Evolutionary conservation across 345 rosid genomes (phyloP), one percentile per base, ranked within the genome.

Genomic region (Salix arbutifolia): DNA sequence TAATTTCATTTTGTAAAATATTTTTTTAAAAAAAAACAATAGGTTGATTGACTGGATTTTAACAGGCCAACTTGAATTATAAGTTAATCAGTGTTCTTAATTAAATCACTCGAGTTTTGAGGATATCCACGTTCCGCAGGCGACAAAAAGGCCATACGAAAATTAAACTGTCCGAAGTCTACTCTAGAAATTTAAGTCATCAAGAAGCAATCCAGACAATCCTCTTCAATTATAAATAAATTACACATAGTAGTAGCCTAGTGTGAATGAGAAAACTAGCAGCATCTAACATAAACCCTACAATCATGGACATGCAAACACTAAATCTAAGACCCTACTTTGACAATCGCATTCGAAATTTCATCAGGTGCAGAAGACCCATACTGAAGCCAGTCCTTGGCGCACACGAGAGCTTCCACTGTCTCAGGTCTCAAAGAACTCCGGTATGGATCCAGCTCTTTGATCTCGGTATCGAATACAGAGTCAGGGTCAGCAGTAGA

Each of bases 391-490:
- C 99, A 95, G 37, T 93, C 96, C 91, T 88, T 95, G 18, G 93
- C 92, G 37, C 99, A 95, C n/a, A 95, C 82, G 65, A 93, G 88
- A 65, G 97, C 97, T 81, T 95, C 97, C 73, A 95, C 88, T 0
- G 97, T 93, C 80, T 95, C 97, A 1, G 96, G 97, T 70, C 97
- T 81, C 82, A 91, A 81, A 6, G 94, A 88, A 60, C 91, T 85
- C 81, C 92, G 79, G 78, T 95, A 91, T 73, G 66, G 78, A 82
- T 93, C 97, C 82, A 95, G 83, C 86, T 89, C 91, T 74, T 84
- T 90, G 50, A 71, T 77, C 26, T 48, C 78, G 0, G 85, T 85
- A 71, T 93, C 92, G 75, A 91, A 92, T 11, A 94, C 88, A 0
- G 90, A 74, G 10, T 87, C 94, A 0, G 87, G 84, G 12, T 80